A percentile compares a stretch with the other conserved stretches of the same genome.
Conservation (phyloP, 768 basidiomycete genomes). For the Porphyrellus cyaneotinctus region DNA sequence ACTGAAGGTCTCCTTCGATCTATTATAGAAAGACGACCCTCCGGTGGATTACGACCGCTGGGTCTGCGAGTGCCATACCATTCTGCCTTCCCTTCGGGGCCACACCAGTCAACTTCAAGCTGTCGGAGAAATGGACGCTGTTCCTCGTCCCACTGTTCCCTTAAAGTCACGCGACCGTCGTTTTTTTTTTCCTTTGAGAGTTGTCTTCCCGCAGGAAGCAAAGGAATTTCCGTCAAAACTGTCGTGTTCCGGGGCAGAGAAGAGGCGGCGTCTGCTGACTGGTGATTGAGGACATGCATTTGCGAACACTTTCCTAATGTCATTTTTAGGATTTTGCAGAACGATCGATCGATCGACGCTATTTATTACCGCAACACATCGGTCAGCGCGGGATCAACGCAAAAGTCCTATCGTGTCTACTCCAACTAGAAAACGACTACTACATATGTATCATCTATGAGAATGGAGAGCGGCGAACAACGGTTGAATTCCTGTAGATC, state of each 20-base stretch:
- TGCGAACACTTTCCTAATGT: neutral
- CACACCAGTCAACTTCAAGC: slow-evolving; percentile 44
- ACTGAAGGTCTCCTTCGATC: slow-evolving; percentile 34
- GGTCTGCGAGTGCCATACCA: slow-evolving; percentile 19
- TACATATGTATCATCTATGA: slow-evolving; percentile 26
- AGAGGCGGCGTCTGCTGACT: slow-evolving; percentile 16
- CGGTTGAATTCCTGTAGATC: slow-evolving; percentile 26
- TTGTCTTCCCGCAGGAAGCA: slow-evolving; percentile 49
- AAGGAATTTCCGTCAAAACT: slow-evolving; percentile 47
- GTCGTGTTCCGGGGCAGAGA: slow-evolving; percentile 43
- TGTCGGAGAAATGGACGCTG: slow-evolving; percentile 28
- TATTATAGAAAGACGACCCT: slow-evolving; percentile 42
- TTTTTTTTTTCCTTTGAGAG: slow-evolving; percentile 44
- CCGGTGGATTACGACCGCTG: slow-evolving; percentile 39
- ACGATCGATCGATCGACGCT: slow-evolving; percentile 52
- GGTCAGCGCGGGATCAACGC: too few relatives aligned
- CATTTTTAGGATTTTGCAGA: slow-evolving; percentile 40
- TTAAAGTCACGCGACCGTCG: slow-evolving; percentile 36
- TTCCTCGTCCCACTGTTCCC: slow-evolving; percentile 35
- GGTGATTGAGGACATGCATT: neutral
- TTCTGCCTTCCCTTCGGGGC: slow-evolving; percentile 32
- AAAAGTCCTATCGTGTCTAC: slow-evolving; percentile 9
- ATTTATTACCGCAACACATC: slow-evolving; percentile 18
- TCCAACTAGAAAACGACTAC: slow-evolving; percentile 35
- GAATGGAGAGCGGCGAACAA: slow-evolving; percentile 6